Percentiles rank a stretch among this genome's conserved stretches.
Conservation (phyloP, 805 yeast species). For the Schwanniomyces pseudopolymorphus region DNA sequence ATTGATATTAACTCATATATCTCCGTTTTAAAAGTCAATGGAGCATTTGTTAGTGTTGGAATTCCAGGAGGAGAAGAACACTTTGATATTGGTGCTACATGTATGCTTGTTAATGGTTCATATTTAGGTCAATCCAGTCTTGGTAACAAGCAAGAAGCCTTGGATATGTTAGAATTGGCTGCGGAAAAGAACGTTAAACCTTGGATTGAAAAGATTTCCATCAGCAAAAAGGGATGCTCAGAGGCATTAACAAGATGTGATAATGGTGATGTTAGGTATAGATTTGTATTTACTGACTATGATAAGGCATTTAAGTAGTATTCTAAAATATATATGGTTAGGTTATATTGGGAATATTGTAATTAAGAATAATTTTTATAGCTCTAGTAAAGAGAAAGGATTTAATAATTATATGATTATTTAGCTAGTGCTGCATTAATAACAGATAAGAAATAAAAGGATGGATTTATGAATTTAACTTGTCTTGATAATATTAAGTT, state of each 20-base stretch:
- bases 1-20: slow-evolving; percentile 51
- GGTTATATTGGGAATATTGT: too few species aligned
- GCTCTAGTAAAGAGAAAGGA: too few species aligned
- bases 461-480: too few species aligned
- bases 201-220: slow-evolving; percentile 34
- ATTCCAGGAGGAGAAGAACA: slow-evolving; percentile 23
- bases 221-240: slow-evolving; percentile 28
- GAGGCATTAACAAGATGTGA: slow-evolving; percentile 33
- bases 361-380: too few species aligned
- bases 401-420: too few species aligned
- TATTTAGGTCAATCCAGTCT: slow-evolving; percentile 28
- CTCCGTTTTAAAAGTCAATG: slow-evolving; percentile 20
- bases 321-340: too few species aligned
- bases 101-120: slow-evolving; percentile 19
- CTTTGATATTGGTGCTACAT: slow-evolving; percentile 18
- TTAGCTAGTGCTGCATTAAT: too few species aligned
- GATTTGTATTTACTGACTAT: slow-evolving; percentile 59
- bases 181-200: slow-evolving; percentile 34
- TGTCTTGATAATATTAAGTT: too few species aligned
- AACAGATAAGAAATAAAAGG: too few species aligned
- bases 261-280: slow-evolving; percentile 38
- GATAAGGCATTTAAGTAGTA: slow-evolving; percentile 51
- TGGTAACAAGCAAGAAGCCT: slow-evolving; percentile 35
- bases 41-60: slow-evolving; percentile 25
- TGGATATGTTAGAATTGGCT: slow-evolving; percentile 36